Evolutionary conservation across 139 green algal genomes (phyloP), one percentile per base, ranked within the genome.

Genomic region (Desmodesmus armatus): DNA sequence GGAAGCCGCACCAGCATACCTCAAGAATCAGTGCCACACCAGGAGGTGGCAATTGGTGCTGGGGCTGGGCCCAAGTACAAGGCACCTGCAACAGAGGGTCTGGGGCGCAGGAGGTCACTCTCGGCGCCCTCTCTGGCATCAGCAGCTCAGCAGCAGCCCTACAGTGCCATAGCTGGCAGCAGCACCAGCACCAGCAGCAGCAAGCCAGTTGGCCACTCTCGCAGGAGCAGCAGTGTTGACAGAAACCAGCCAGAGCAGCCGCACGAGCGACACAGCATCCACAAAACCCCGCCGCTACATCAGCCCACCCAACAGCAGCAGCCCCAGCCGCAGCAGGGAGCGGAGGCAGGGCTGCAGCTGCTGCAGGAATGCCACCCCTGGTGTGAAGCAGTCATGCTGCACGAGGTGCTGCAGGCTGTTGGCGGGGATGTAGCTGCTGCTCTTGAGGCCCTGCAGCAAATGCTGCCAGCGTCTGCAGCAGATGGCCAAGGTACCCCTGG

Each of bases 381-480:
- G 62, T 75, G 39, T 33, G 37, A 63, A 31, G 29, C 25, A 2
- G 37, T 77, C 37, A 33, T 49, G 17, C 60, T 75, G 33, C 43
- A 66, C 27, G 62, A 63, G 27, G 49, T 84, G 44, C 62, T 76
- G 29, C 25, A 72, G 3, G 63, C 39, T 41, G 77, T 75, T 29
- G 58, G 41, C n/a, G 40, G 40, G 6, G 25, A 84, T 58, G 27
- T 40, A 62, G 77, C 77, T 33, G 77, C 58, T 31, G 77, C 77
- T 17, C 19, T 35, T 25, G 77, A 37, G 43, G 77, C 77, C 41
- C 60, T 84, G 37, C 33, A 35, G 29, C 58, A 84, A 27, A 39
- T 74, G 29, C 17, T 29, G 1, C 58, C 75, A 58, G 51, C 25
- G 7, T 5, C 13, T 55, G 35, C 37, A 31, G 33, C 3, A 63